Evolutionary conservation across 495 filamentous ascomycete genomes (phyloP).

Genomic region (Penicillium simplicissimum): DNA sequence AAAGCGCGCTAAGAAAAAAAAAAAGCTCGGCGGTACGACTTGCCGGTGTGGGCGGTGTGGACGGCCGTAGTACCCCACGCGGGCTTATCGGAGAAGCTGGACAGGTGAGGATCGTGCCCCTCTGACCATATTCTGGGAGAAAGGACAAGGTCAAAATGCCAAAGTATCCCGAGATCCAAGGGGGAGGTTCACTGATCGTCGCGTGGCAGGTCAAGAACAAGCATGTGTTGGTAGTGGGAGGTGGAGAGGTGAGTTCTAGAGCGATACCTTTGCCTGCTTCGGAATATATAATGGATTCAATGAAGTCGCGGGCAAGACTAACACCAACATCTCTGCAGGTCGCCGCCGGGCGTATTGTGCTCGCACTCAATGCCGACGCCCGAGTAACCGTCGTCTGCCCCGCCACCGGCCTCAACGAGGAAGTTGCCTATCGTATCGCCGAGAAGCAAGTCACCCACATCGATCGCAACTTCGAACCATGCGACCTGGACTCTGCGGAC

Average conservation of each 20-base stretch:
- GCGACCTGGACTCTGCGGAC: slow-evolving; percentile 73
- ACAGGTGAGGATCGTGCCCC: neutral
- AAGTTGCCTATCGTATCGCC: slow-evolving; percentile 79
- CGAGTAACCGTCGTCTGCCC: slow-evolving; percentile 83
- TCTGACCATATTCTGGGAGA: neutral
- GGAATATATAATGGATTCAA: neutral
- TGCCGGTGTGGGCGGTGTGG: slow-evolving; percentile 19
- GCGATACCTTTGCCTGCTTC: neutral
- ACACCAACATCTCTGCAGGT: slow-evolving; percentile 58
- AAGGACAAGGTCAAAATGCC: slow-evolving; percentile 45
- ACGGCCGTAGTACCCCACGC: slow-evolving; percentile 27
- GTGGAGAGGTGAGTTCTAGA: slow-evolving; percentile 71
- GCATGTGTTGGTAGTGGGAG: slow-evolving; percentile 82
- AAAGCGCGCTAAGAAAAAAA: slow-evolving; percentile 17
- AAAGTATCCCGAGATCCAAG: slow-evolving; percentile 76
- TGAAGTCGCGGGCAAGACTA: neutral
- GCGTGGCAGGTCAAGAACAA: slow-evolving; percentile 92
- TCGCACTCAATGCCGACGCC: slow-evolving; percentile 92
- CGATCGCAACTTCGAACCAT: slow-evolving; percentile 77
- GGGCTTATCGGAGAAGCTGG: slow-evolving; percentile 1
- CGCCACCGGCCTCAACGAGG: slow-evolving; percentile 74
- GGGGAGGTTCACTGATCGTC: slow-evolving; percentile 87
- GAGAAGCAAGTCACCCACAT: slow-evolving; percentile 72
- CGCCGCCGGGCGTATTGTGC: slow-evolving; percentile 88
- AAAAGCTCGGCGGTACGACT: slow-evolving; percentile 18